phyloP scores from a whole-genome alignment of 2,329 filamentous ascomycete genomes.

The Graphilbum sp. region DNA sequence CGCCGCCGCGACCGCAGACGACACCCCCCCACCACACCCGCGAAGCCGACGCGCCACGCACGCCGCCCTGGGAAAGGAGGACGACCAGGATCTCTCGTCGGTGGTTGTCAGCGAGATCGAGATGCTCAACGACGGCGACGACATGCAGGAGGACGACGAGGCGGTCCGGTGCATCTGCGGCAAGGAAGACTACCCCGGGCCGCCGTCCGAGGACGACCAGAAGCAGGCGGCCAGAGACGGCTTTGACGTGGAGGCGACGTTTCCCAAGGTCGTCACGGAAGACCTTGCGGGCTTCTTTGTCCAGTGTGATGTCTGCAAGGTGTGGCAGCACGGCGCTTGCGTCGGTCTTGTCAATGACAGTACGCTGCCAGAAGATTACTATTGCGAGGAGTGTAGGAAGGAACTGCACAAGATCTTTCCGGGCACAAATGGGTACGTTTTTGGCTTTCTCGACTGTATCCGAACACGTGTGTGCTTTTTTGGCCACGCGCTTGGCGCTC shows the following conservation, averaged over 20 bases:
- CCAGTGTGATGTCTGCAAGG: conserved; percentile 93
- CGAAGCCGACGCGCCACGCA: conserved; percentile 36
- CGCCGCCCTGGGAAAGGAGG: conserved; percentile 19
- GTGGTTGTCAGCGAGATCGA: conserved; percentile 25
- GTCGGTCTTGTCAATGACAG: conserved; percentile 94
- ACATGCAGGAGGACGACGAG: conserved; percentile 77
- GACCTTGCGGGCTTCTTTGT: conserved; percentile 92
- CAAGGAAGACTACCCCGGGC: conserved; percentile 85
- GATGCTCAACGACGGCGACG: conserved; percentile 47
- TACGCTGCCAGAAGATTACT: conserved; percentile 90
- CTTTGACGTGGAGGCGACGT: conserved; percentile 38
- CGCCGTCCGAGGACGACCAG: conserved; percentile 40
- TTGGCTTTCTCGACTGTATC: too few relatives aligned
- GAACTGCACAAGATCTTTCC: conserved; percentile 75
- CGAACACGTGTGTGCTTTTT: conserved; percentile 2
- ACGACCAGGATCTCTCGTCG: conserved; percentile 34
- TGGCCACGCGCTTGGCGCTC: conserved; percentile 2
- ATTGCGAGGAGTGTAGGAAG: conserved; percentile 86
- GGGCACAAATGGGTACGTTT: conserved; percentile 67
- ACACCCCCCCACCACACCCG: conserved; percentile 52
- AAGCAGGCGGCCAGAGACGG: conserved; percentile 38
- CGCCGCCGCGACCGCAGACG: conserved; percentile 33
- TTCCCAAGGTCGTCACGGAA: conserved; percentile 51
- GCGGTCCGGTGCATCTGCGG: conserved; percentile 92
- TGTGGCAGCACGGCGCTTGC: conserved; percentile 97